Percentiles rank a stretch among this genome's conserved stretches.
Evolutionary conservation across 192 early-diverging fungal species (phyloP).

Genomic region (Podila horticola): DNA sequence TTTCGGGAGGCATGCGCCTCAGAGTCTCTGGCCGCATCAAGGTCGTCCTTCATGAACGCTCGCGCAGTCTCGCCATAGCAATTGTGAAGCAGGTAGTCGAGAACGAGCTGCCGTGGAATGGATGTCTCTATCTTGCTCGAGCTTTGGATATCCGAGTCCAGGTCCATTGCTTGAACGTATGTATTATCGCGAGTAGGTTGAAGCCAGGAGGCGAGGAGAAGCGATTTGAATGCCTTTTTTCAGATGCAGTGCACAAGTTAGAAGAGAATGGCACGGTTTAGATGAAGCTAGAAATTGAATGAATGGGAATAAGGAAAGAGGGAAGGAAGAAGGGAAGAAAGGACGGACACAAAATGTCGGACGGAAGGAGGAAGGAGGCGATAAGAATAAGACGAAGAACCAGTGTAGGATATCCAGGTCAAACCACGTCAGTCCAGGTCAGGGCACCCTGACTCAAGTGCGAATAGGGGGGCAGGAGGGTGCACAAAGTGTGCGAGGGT

Average conservation of each 20-base stretch:
- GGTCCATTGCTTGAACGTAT: conserved; percentile 23
- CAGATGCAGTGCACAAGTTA: too few species aligned
- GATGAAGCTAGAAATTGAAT: neutral
- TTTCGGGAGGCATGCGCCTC: conserved; percentile 12
- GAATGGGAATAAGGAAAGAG: neutral
- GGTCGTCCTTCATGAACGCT: conserved; percentile 63
- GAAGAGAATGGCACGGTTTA: too few species aligned
- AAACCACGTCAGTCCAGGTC: too few species aligned
- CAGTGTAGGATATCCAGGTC: too few species aligned
- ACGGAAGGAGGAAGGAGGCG: neutral
- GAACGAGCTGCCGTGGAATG: conserved; percentile 60
- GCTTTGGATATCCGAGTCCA: conserved; percentile 38
- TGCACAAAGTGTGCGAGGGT: too few species aligned
- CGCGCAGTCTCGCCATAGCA: conserved; percentile 74
- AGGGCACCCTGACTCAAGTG: too few species aligned
- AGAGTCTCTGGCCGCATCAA: conserved; percentile 35
- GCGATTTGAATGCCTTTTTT: neutral
- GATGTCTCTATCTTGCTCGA: conserved; percentile 47
- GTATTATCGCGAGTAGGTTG: neutral
- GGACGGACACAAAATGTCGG: neutral
- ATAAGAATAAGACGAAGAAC: neutral
- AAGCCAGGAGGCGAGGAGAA: too few species aligned
- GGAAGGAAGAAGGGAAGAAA: neutral
- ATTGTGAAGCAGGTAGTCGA: conserved; percentile 74
- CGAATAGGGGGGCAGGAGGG: too few species aligned